Base-by-base conservation (phyloP, 176 grass and related monocot species). In the Triticum aestivum region DNA sequence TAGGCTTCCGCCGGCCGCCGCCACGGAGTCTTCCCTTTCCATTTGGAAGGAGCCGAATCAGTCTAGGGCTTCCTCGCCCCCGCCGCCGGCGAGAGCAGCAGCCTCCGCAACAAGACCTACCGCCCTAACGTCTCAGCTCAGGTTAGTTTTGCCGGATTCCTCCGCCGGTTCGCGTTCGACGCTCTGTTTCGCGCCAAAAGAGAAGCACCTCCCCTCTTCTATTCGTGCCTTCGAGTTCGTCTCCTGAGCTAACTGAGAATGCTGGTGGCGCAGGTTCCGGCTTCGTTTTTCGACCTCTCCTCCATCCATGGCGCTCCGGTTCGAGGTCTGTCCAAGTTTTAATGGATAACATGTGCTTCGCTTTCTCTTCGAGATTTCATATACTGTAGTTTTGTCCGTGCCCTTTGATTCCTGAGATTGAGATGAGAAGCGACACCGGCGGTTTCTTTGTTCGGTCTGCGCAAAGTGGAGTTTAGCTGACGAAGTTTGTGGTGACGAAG, bases 261-360 rank as follows among this genome's bases (percentile, higher is more conserved):
- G 61, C 35, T 17, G 58, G 4, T 10, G 2, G 2, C 26, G 24
- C 59, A 66, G 61, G 80, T 80, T 84, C 64, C 35, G 15, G 32
- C 70, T 87, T 7, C 27, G 75, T 35, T 75, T 27, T 13, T 18
- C 35, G 26, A 42, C 41, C 69, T 54, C 30, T 4, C 47, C 27
- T 18, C 27, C 71, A 38, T 63, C 79, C 78, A 94, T 94, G 93
- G 93, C 90, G 51, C 93, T 94, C 74, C 90, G 83, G 62, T 94
- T 94, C 69, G 90, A 94, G 90, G 90, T 94, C 58, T 11, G 85
- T 61, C 38, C 15, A 64, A 80, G 63, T 83, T 71, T 23, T 21
- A 44, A 74, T 62, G 6, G 67, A 18, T 18, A 61, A 54, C 51
- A 54, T 18, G 29, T 51, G 82, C 73, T 65, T 34, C 9, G 5